Evolutionary conservation across 2,329 filamentous ascomycete genomes (phyloP).

Genomic region (Coniochaeta sp.): DNA sequence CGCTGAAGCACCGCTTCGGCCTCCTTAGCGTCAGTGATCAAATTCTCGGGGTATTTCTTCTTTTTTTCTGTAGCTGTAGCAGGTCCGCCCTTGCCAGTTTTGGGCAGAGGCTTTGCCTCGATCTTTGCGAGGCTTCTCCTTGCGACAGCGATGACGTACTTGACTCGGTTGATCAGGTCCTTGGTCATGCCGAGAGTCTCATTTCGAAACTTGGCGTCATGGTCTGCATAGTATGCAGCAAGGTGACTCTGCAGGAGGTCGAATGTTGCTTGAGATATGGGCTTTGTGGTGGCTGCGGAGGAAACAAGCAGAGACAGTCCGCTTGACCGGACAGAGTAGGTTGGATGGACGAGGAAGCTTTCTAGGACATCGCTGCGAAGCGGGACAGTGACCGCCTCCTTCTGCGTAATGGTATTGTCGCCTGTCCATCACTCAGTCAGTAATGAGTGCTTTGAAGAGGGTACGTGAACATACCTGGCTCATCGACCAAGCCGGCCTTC

Average conservation of each 20-base stretch:
- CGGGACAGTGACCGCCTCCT: constrained; percentile 16
- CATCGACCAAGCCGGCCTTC: constrained; percentile 61
- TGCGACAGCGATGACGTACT: constrained; percentile 55
- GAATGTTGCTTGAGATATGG: constrained; percentile 58
- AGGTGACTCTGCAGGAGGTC: constrained; percentile 58
- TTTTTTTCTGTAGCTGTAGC: neutral
- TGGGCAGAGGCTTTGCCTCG: constrained; percentile 12
- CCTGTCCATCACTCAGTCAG: neutral
- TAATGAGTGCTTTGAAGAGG: neutral
- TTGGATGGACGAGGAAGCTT: constrained; percentile 45
- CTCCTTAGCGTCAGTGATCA: constrained; percentile 9
- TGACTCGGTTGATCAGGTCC: constrained; percentile 68
- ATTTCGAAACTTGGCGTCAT: constrained; percentile 78
- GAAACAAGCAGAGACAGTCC: constrained; percentile 74
- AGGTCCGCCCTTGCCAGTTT: neutral
- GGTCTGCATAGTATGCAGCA: constrained; percentile 68
- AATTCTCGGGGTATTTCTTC: constrained; percentile 1
- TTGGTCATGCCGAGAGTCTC: constrained; percentile 70
- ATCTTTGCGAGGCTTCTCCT: constrained; percentile 35
- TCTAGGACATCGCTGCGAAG: constrained; percentile 32
- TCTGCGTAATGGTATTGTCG: constrained; percentile 21
- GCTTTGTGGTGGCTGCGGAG: constrained; percentile 66
- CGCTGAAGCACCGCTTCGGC: constrained; percentile 30
- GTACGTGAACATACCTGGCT: constrained; percentile 41
- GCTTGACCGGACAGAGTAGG: constrained; percentile 64